A percentile compares a stretch with the other conserved stretches of the same genome.
phyloP scores from a whole-genome alignment of 2,329 filamentous ascomycete genomes.

The Dothiorella sarmentorum region DNA sequence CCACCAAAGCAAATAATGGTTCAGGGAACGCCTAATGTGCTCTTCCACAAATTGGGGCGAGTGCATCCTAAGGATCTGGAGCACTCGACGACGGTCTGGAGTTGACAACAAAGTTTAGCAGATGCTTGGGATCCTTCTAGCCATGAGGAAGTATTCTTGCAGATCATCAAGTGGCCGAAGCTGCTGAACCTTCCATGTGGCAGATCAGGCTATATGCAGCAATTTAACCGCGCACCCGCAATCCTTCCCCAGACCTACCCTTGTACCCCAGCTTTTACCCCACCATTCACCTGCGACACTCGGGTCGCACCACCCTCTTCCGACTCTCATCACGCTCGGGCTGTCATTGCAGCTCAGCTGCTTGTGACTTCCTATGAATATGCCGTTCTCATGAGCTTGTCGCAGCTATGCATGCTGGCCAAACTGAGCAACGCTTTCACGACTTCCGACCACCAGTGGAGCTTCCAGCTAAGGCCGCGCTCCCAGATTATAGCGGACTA shows the following conservation, averaged over 20 bases:
- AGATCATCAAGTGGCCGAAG: neutral
- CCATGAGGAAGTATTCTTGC: neutral
- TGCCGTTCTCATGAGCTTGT: neutral
- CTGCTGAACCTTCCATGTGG: constrained; percentile 6
- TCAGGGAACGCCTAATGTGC: neutral
- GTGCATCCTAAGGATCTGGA: neutral
- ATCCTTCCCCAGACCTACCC: constrained; percentile 6
- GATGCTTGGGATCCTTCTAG: neutral
- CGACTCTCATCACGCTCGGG: neutral
- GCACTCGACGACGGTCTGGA: neutral
- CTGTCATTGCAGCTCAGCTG: neutral
- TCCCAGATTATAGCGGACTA: neutral
- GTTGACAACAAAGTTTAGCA: neutral
- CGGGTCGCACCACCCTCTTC: constrained; percentile 3
- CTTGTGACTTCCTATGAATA: neutral
- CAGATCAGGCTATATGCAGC: constrained; percentile 10
- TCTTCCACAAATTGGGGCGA: neutral
- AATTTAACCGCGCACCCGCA: constrained; percentile 12
- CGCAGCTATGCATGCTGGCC: no score
- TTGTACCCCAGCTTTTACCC: constrained; percentile 15
- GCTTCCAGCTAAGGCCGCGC: neutral
- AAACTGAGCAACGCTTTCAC: neutral
- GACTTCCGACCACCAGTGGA: neutral
- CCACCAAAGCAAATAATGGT: neutral
- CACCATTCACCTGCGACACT: neutral